Evolutionary conservation across 805 yeast species (phyloP), one percentile per base, ranked within the genome.

Genomic region (Candida xyloterini): DNA sequence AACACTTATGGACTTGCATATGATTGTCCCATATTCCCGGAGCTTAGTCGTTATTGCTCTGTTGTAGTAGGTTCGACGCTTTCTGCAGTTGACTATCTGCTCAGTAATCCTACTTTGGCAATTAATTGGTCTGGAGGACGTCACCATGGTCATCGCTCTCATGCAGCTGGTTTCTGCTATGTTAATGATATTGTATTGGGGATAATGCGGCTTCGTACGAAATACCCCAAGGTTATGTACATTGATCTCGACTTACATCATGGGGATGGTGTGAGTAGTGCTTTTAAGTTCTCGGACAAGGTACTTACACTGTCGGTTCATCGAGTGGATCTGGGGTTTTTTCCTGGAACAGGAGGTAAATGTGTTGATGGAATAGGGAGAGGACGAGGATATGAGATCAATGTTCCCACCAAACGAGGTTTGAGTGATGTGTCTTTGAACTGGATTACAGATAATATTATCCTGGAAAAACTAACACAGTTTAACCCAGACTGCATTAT

Each of bases 111-210:
- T 27, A 43, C 56, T 8, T 60, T 76, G 1, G 79, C 74, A 2
- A 67, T 84, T 31, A 82, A 82, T 53, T 84, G 89, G 89, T 75
- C 77, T 51, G 95, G 95, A 6, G 95, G 93, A 1, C 60, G 90
- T 33, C 93, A 84, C 53, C 93, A 84, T 58, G 79, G 80, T 4
- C 65, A 61, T 31, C 72, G 71, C 47, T 50, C 69, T 0, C 62
- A 53, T 24, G 84, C 86, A 1, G 68, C 82, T 9, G 91, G 91
- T 2, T 84, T 79, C 52, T 84, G 93, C 53, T 84, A 84, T 51
- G 63, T 81, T 2, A 84, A 84, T 48, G 95, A 84, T 52, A 71
- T 82, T 7, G 81, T 77, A 0, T 51, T 84, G 10, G 73, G 76
- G 0, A 78, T 84, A 4, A 65, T 70, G 31, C 59, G 65, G 27